These are phyloP conservation scores for Chimonanthus praecox DNA, from an alignment of 164 flowering plant genomes.

Conservation along the genomic window DNA sequence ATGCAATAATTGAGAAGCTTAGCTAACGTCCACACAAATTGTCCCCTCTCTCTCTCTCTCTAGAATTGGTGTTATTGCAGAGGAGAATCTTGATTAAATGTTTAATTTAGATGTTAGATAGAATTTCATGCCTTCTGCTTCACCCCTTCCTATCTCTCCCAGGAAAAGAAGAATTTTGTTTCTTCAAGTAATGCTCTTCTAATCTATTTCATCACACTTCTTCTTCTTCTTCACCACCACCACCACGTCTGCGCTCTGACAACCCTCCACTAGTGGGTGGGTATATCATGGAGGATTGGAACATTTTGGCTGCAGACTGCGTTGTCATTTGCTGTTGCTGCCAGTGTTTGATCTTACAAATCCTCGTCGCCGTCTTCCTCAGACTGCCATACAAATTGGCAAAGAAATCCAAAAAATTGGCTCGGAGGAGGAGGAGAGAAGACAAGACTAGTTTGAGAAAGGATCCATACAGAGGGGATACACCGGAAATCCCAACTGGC, in stretches of 20 bases:
- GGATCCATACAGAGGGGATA: conserved; percentile 1
- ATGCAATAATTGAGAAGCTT: no score
- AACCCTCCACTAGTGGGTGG: no score
- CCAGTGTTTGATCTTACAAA: conserved; percentile 56
- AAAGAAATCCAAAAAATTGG: conserved; percentile 30
- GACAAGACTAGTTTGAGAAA: neutral
- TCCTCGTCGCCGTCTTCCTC: conserved; percentile 42
- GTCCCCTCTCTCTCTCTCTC: no score
- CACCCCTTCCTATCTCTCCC: conserved; percentile 29
- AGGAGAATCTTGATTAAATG: no score
- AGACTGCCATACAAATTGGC: conserved; percentile 44
- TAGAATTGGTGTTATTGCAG: no score
- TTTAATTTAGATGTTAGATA: no score
- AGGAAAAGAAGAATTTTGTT: conserved; percentile 17
- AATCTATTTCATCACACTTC: neutral
- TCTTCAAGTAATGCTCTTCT: conserved; percentile 27
- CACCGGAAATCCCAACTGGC: conserved; percentile 7
- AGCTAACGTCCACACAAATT: no score
- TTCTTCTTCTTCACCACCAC: neutral
- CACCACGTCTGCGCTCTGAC: conserved; percentile 1
- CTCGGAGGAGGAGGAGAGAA: conserved; percentile 12
- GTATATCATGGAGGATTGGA: conserved; percentile 54
- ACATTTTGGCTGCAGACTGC: conserved; percentile 57
- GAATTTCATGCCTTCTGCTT: conserved; percentile 31
- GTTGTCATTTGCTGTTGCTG: conserved; percentile 66